Base-by-base conservation (phyloP, 768 basidiomycete genomes). In the Rhodotorula taiwanensis region DNA sequence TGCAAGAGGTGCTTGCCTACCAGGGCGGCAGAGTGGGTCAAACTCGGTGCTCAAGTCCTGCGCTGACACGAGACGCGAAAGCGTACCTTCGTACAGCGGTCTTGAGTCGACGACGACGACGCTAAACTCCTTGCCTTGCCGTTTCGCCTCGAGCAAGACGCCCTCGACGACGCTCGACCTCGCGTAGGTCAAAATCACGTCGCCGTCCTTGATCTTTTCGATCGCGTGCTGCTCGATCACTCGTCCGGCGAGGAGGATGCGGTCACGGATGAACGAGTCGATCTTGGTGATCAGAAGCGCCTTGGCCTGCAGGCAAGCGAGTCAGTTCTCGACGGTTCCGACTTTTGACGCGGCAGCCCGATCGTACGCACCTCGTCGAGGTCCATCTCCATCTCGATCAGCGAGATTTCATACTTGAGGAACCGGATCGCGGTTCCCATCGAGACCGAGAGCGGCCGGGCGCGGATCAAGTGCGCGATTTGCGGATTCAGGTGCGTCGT, bases 341-440 rank as follows among this genome's bases (percentile, higher is more conserved):
- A 25, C 33, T 43, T n/a, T n/a, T n/a, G n/a, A n/a, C n/a, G n/a
- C n/a, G n/a, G n/a, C n/a, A n/a, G n/a, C 25, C 58, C 39, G 14
- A 4, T 3, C 21, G 18, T 75, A 75, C 82, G 70, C 72, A 94
- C 94, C 77, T 98, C 90, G 73, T 94, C 89, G 76, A 98, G 92
- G 8, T 91, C 86, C 75, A 91, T 80, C 78, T 99, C 94, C 52
- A 90, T 90, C 71, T 92, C 89, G 45, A 91, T 83, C 44, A 82
- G 83, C 72, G 89, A 92, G 73, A 99, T 95, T 72, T 98, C 91
- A 59, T 94, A 79, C 78, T 99, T 99, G 71, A 99, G 80, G 75
- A 93, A 87, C 62, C 92, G 83, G 70, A 91, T 89, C 1, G 92
- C 89, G 73, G 92, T 94, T 0, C 92, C 90, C 88, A 93, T 91